A percentile compares a stretch with the other conserved stretches of the same genome.
Evolutionary conservation across 805 yeast species (phyloP).

Genomic region (Cyberlindnera lachancei): DNA sequence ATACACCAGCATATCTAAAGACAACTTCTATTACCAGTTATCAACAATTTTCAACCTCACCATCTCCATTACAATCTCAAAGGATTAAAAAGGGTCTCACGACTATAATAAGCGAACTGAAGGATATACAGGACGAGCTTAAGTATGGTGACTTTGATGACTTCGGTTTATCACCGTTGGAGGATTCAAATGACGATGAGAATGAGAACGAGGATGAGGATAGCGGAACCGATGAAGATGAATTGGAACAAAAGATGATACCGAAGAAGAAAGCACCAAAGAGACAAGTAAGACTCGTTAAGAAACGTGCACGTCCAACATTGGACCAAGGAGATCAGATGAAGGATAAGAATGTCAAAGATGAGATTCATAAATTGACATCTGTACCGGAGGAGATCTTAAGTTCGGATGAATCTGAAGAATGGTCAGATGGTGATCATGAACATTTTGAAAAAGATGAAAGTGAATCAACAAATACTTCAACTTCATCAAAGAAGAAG

Average conservation of each 20-base stretch:
- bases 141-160: conserved; percentile 19
- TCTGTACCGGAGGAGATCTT: conserved; percentile 11
- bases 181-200: conserved; percentile 11
- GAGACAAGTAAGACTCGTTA: conserved; percentile 24
- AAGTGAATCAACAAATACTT: conserved; percentile 16
- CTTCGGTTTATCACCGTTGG: conserved; percentile 14
- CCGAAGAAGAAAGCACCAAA: conserved; percentile 28
- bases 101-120: conserved; percentile 40
- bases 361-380: conserved; percentile 10
- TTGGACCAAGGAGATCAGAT: conserved; percentile 27
- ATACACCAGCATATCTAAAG: conserved; percentile 41
- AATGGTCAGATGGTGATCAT: conserved; percentile 15
- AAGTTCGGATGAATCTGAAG: conserved; percentile 18
- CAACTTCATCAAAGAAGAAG: too few species aligned
- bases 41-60: conserved; percentile 12
- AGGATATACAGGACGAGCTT: conserved; percentile 26
- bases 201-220: too few species aligned
- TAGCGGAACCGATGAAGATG: conserved; percentile 9
- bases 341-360: conserved; percentile 20
- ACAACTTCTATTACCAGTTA: background rate
- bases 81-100: conserved; percentile 30
- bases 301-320: conserved; percentile 18
- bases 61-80: conserved; percentile 24
- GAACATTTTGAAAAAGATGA: conserved; percentile 9
- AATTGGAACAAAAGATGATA: background rate